These are phyloP conservation scores for Diplosphaera chodatii DNA, from an alignment of 139 green algal species.

Conservation along the genomic window DNA sequence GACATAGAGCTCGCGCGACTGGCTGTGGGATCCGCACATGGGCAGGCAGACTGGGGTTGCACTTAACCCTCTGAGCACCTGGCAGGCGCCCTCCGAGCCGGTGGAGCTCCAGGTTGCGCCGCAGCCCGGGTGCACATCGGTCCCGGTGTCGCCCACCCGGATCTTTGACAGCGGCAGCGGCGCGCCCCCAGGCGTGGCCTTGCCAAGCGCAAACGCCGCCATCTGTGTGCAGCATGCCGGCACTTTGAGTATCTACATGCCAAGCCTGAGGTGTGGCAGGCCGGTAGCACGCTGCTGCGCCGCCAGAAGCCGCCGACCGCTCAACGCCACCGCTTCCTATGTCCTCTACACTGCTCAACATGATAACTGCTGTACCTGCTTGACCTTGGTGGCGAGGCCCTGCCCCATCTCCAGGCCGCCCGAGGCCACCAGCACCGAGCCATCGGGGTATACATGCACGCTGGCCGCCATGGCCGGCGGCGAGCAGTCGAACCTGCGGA, in stretches of 20 bases:
- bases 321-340: too few relatives aligned
- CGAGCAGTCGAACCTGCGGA: conserved; percentile 26
- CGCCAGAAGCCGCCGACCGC: too few relatives aligned
- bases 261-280: too few relatives aligned
- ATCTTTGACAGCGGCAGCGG: conserved; percentile 33
- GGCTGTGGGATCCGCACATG: too few relatives aligned
- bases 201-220: conserved; percentile 26
- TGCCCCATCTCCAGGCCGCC: conserved; percentile 33
- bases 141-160: conserved; percentile 26
- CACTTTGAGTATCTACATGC: too few relatives aligned
- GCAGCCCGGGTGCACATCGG: conserved; percentile 23
- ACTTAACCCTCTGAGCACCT: not conserved
- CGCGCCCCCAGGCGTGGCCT: conserved; percentile 19
- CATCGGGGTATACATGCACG: conserved; percentile 22
- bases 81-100: conserved; percentile 21
- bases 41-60: too few relatives aligned
- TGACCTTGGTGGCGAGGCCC: conserved; percentile 53
- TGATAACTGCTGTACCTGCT: too few relatives aligned
- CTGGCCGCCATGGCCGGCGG: conserved; percentile 3
- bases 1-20: too few relatives aligned
- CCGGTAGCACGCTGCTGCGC: too few relatives aligned
- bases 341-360: too few relatives aligned
- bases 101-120: conserved; percentile 25
- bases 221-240: conserved; percentile 29
- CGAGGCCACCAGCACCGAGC: conserved; percentile 12